phyloP scores from a whole-genome alignment of 2,329 filamentous ascomycete genomes.

The Aspergillus arachidicola region DNA sequence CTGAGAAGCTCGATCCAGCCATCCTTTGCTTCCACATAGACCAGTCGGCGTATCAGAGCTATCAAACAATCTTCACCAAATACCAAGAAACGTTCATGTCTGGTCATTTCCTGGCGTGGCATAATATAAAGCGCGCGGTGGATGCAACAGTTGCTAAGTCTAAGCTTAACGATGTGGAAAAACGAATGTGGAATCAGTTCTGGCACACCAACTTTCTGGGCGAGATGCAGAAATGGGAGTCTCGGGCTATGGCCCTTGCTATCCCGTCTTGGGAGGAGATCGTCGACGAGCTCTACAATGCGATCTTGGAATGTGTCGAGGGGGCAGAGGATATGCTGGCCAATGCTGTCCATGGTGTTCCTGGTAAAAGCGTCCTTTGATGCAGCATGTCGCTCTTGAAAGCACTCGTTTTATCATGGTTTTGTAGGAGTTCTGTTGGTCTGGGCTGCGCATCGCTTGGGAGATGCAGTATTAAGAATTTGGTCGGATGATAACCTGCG shows the following conservation, averaged over 20 bases:
- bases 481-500: neutral
- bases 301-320: conserved; percentile 33
- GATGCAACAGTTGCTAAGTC: conserved; percentile 13
- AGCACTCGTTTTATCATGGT: neutral
- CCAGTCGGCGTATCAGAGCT: conserved; percentile 23
- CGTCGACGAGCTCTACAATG: conserved; percentile 25
- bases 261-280: conserved; percentile 32
- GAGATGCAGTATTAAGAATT: neutral
- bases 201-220: conserved; percentile 24
- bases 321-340: conserved; percentile 11
- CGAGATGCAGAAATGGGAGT: conserved; percentile 34
- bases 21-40: conserved; percentile 28
- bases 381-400: neutral
- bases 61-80: conserved; percentile 5
- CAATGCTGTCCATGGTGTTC: no score
- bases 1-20: conserved; percentile 30
- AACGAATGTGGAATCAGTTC: conserved; percentile 27
- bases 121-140: conserved; percentile 14
- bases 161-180: conserved; percentile 16
- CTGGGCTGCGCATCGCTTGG: neutral
- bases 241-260: conserved; percentile 17
- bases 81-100: conserved; percentile 14
- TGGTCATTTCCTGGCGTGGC: conserved; percentile 19
- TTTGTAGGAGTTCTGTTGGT: neutral
- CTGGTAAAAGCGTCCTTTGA: neutral